Conservation (phyloP, 331 rosid genomes). For the Prunus yedoensis region DNA sequence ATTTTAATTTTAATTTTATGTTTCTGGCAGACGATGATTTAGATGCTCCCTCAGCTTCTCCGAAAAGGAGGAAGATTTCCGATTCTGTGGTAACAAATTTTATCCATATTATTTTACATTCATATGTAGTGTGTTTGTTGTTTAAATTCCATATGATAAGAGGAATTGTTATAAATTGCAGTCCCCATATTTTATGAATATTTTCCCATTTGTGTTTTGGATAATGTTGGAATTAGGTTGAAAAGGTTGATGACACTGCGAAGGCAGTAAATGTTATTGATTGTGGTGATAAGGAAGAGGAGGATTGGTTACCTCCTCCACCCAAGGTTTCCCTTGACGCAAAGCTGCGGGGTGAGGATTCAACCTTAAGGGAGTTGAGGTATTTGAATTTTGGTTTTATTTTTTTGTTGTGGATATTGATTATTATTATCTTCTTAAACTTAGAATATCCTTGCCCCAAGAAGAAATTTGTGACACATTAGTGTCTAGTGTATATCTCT, state of each 20-base stretch:
- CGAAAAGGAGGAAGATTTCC: conserved; percentile 48
- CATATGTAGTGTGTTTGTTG: not conserved
- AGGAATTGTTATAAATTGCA: not conserved
- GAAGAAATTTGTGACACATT: not conserved
- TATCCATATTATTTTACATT: not conserved
- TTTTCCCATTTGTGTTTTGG: not conserved
- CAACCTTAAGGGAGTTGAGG: conserved; percentile 74
- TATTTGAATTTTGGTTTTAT: conserved; percentile 12
- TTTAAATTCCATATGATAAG: not conserved
- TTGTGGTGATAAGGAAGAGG: conserved; percentile 58
- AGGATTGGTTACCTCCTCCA: conserved; percentile 90
- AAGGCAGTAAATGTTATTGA: conserved; percentile 33
- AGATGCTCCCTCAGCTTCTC: conserved; percentile 27
- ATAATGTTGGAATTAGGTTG: conserved; percentile 39
- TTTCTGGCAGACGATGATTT: conserved; percentile 51
- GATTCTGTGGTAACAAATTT: conserved; percentile 19
- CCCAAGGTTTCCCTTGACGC: conserved; percentile 50
- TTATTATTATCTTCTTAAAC: not conserved
- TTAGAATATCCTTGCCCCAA: not conserved
- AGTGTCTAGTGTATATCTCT: not conserved
- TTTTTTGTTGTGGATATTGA: not conserved
- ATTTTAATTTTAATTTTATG: not conserved
- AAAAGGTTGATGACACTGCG: conserved; percentile 23
- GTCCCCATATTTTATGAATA: not conserved
- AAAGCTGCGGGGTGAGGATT: conserved; percentile 42